Conservation (phyloP, 768 basidiomycete species). For the Chalciporus sphaerocephalus region DNA sequence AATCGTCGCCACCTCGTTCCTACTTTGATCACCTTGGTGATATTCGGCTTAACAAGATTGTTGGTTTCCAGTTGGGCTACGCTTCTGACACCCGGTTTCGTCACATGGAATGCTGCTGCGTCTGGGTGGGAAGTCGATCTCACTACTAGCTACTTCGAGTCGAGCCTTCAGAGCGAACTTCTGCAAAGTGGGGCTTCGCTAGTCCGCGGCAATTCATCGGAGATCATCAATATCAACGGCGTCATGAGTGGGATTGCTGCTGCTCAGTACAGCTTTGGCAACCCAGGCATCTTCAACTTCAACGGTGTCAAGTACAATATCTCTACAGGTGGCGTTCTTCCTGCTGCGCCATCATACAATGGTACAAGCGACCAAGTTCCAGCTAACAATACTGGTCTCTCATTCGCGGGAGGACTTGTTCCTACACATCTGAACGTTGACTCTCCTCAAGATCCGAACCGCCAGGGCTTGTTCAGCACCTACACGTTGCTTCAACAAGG, state of each 20-base stretch:
- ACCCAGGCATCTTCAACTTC: constrained; percentile 10
- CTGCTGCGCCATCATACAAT: neutral
- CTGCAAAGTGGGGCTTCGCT: neutral
- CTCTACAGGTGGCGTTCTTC: constrained; percentile 15
- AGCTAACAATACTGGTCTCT: neutral
- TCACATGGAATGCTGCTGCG: neutral
- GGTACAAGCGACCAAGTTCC: neutral
- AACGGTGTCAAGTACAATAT: constrained; percentile 17
- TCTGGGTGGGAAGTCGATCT: constrained; percentile 9
- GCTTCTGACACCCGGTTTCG: constrained; percentile 5
- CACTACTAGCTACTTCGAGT: constrained; percentile 2
- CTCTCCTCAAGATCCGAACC: neutral
- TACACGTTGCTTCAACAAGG: constrained; percentile 15
- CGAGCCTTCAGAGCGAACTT: neutral
- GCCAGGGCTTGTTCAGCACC: neutral
- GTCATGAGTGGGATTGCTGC: constrained; percentile 15
- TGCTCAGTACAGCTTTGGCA: constrained; percentile 6
- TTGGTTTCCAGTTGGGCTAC: constrained; percentile 18
- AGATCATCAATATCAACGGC: constrained; percentile 10
- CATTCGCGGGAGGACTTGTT: constrained; percentile 1
- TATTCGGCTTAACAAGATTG: constrained; percentile 11
- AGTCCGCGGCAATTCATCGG: constrained; percentile 14
- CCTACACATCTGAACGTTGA: neutral
- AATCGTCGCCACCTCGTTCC: neutral
- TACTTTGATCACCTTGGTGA: neutral